Evolutionary conservation across 1,284 basidiomycete species (phyloP).

Genomic region (Wolfiporia cocos): DNA sequence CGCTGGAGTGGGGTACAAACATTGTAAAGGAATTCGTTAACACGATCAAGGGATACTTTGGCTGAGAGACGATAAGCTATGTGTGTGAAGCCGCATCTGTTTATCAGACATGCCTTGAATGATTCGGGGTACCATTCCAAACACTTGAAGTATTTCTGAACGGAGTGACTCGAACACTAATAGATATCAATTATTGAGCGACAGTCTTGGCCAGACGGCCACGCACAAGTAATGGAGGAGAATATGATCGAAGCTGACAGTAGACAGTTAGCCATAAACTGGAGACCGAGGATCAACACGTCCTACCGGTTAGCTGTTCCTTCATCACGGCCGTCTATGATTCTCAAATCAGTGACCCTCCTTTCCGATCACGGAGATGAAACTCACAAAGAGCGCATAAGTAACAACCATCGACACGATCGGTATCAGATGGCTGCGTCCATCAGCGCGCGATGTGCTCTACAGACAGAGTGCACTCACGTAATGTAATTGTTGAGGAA

Average conservation of each 20-base stretch:
- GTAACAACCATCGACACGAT: conserved; percentile 62
- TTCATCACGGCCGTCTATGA: conserved; percentile 28
- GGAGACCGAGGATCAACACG: not conserved
- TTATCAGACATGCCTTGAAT: too few relatives aligned
- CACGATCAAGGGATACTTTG: conserved; percentile 44
- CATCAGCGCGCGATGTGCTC: too few relatives aligned
- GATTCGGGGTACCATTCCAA: conserved; percentile 26
- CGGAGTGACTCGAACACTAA: conserved; percentile 32
- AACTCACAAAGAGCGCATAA: conserved; percentile 48
- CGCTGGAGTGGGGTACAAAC: too few relatives aligned
- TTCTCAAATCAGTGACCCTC: not conserved
- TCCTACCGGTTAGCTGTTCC: conserved; percentile 24
- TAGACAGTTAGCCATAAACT: conserved; percentile 13
- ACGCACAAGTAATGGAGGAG: conserved; percentile 31
- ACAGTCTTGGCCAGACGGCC: not conserved
- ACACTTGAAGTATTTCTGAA: conserved; percentile 26
- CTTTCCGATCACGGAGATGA: too few relatives aligned
- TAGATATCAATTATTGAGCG: too few relatives aligned
- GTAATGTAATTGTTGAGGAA: conserved; percentile 28
- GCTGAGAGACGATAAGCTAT: too few relatives aligned
- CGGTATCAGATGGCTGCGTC: conserved; percentile 51
- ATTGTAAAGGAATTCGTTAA: conserved; percentile 39
- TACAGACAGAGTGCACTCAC: conserved; percentile 21
- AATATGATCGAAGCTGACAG: conserved; percentile 32
- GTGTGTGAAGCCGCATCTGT: too few relatives aligned